These are phyloP conservation scores for Backusella morwellensis DNA, from an alignment of 192 early-diverging fungal species.

Conservation along the genomic window DNA sequence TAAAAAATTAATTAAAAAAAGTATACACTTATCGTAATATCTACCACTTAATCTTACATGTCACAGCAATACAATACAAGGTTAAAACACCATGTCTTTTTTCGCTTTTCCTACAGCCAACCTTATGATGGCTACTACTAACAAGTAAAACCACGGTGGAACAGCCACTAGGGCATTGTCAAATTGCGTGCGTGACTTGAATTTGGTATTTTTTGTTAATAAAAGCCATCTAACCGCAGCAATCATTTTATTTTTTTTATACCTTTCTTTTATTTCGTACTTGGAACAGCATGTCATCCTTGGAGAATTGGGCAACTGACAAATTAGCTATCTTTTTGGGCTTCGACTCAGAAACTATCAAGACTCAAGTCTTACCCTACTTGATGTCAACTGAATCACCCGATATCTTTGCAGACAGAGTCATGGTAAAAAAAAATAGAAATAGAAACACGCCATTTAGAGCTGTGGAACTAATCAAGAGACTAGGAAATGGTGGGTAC, in stretches of 20 bases:
- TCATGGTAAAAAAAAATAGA: conserved; percentile 16
- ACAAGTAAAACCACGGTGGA: too few species aligned
- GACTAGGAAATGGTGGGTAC: conserved; percentile 29
- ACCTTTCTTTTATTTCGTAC: neutral
- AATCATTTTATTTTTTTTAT: neutral
- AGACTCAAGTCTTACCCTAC: conserved; percentile 37
- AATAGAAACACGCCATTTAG: neutral
- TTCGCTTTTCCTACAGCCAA: too few species aligned
- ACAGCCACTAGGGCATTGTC: neutral
- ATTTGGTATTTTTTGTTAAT: neutral
- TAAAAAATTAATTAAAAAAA: too few species aligned
- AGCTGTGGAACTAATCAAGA: neutral
- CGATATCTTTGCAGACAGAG: conserved; percentile 24
- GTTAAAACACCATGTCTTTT: too few species aligned
- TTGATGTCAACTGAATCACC: conserved; percentile 27
- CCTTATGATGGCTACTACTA: too few species aligned
- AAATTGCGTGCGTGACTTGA: neutral
- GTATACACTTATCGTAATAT: too few species aligned
- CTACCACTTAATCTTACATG: too few species aligned
- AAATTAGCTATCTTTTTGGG: conserved; percentile 38
- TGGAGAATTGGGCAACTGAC: conserved; percentile 34
- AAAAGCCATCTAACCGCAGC: neutral
- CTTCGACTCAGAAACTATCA: conserved; percentile 36
- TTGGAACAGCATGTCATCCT: neutral
- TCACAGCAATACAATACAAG: too few species aligned